A percentile compares a stretch with the other conserved stretches of the same genome.
Evolutionary conservation across 306 rosid genomes (phyloP).

Genomic region (Cicer cuneatum): DNA sequence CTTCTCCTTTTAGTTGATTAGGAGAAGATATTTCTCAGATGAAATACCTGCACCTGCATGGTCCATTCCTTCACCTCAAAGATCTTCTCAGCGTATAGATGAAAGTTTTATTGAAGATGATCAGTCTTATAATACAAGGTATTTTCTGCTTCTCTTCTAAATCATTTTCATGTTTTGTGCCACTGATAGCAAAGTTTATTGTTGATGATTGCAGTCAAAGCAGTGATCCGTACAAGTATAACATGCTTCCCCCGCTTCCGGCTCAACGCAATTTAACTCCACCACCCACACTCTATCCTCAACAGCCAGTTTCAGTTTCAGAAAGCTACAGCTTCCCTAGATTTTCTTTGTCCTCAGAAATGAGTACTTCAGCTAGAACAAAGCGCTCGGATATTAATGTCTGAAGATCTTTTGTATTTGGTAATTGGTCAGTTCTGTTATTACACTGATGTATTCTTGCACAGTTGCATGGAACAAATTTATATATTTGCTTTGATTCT

Average conservation of each 20-base stretch:
- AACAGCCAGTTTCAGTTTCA: slow-evolving; percentile 86
- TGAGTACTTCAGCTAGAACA: slow-evolving; percentile 61
- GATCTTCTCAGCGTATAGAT: slow-evolving; percentile 69
- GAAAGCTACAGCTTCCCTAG: slow-evolving; percentile 77
- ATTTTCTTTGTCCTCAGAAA: slow-evolving; percentile 67
- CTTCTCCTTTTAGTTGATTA: slow-evolving; percentile 71
- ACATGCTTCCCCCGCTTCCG: slow-evolving; percentile 89
- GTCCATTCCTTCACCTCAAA: slow-evolving; percentile 72
- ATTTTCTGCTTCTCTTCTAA: slow-evolving; percentile 35
- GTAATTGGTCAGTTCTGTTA: slow-evolving; percentile 22
- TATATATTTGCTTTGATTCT: slow-evolving; percentile 39
- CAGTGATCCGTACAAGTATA: slow-evolving; percentile 73
- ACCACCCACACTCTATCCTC: slow-evolving; percentile 97
- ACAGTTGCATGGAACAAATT: slow-evolving; percentile 45
- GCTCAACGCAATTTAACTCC: slow-evolving; percentile 95
- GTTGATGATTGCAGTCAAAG: slow-evolving; percentile 53
- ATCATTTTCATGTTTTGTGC: slow-evolving; percentile 24
- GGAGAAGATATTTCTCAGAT: slow-evolving; percentile 93
- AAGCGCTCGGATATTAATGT: slow-evolving; percentile 94
- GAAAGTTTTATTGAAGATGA: slow-evolving; percentile 69
- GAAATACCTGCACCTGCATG: slow-evolving; percentile 72
- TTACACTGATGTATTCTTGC: slow-evolving; percentile 43
- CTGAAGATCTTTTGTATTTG: slow-evolving; percentile 47
- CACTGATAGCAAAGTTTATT: slow-evolving; percentile 32
- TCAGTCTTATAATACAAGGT: slow-evolving; percentile 69